These are phyloP conservation scores for Crithidia thermophila DNA, from an alignment of 208 protist genomes.

Conservation along the genomic window DNA sequence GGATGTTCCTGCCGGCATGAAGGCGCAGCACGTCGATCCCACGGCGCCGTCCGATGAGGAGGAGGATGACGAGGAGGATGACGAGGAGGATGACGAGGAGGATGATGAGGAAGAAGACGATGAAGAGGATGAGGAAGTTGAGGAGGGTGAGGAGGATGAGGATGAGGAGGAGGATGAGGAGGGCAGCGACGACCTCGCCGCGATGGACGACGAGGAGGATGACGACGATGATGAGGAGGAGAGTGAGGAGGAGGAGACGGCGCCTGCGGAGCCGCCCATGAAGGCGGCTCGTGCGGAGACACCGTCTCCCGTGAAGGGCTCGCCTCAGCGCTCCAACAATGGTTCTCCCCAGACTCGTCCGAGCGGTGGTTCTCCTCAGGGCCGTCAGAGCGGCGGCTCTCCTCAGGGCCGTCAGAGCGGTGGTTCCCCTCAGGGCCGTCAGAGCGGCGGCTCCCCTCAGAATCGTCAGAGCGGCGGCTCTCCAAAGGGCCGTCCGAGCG, in stretches of 20 bases:
- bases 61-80: slow-evolving; percentile 38
- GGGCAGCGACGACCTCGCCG: slow-evolving; percentile 9
- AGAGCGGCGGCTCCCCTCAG: slow-evolving; percentile 28
- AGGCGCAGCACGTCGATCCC: slow-evolving; percentile 17
- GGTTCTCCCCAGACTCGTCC: neutral
- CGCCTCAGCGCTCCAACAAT: slow-evolving; percentile 1
- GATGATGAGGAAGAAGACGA: slow-evolving; percentile 21
- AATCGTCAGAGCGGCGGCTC: slow-evolving; percentile 23
- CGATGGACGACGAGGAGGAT: slow-evolving; percentile 9
- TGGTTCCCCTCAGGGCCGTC: slow-evolving; percentile 24
- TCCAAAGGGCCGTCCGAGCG: slow-evolving; percentile 21
- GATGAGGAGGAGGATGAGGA: slow-evolving; percentile 32
- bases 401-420: slow-evolving; percentile 25
- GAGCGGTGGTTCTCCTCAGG: neutral
- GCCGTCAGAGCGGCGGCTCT: slow-evolving; percentile 10
- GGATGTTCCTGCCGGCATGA: slow-evolving; percentile 16
- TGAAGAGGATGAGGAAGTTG: slow-evolving; percentile 25
- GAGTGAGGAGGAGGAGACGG: slow-evolving; percentile 35
- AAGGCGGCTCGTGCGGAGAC: slow-evolving; percentile 37
- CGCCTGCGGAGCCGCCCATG: slow-evolving; percentile 27
- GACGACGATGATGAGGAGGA: slow-evolving; percentile 28
- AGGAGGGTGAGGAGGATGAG: slow-evolving; percentile 28
- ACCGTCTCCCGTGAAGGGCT: slow-evolving; percentile 15
- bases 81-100: slow-evolving; percentile 24
- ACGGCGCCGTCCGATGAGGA: slow-evolving; percentile 43